Conservation (phyloP, 2,329 filamentous ascomycete genomes). For the Aspergillus uvarum region DNA sequence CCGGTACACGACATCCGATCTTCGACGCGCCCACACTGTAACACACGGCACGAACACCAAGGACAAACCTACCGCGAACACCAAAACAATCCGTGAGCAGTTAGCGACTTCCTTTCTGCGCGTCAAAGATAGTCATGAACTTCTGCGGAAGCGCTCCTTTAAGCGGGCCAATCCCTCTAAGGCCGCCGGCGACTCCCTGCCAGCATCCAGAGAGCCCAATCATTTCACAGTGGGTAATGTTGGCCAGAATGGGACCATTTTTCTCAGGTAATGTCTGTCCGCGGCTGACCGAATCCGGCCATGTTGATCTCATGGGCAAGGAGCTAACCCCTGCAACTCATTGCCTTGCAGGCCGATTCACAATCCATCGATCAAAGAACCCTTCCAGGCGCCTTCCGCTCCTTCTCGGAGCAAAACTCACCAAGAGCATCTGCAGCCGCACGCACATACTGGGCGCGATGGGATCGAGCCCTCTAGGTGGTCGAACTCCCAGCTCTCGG, state of each 20-base stretch:
- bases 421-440: conserved; percentile 53
- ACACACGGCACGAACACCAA: conserved; percentile 33
- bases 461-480: conserved; percentile 36
- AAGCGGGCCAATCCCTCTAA: conserved; percentile 49
- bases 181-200: conserved; percentile 58
- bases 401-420: conserved; percentile 59
- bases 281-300: conserved; percentile 9
- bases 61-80: conserved; percentile 30
- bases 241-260: conserved; percentile 79
- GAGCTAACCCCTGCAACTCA: conserved; percentile 17
- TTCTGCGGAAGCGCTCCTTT: conserved; percentile 40
- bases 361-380: conserved; percentile 34
- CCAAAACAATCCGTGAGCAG: conserved; percentile 35
- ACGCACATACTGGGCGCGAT: conserved; percentile 28
- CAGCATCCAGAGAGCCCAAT: conserved; percentile 64
- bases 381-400: conserved; percentile 33
- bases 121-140: conserved; percentile 55
- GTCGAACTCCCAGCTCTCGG: conserved; percentile 45
- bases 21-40: conserved; percentile 42
- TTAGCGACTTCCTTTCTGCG: conserved; percentile 38
- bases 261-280: conserved; percentile 64
- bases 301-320: conserved; percentile 16
- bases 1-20: conserved; percentile 24
- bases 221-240: conserved; percentile 81
- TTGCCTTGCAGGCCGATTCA: conserved; percentile 34